Evolutionary conservation across 345 rosid genomes (phyloP), one percentile per base, ranked within the genome.

Genomic region (Turritis glabra): DNA sequence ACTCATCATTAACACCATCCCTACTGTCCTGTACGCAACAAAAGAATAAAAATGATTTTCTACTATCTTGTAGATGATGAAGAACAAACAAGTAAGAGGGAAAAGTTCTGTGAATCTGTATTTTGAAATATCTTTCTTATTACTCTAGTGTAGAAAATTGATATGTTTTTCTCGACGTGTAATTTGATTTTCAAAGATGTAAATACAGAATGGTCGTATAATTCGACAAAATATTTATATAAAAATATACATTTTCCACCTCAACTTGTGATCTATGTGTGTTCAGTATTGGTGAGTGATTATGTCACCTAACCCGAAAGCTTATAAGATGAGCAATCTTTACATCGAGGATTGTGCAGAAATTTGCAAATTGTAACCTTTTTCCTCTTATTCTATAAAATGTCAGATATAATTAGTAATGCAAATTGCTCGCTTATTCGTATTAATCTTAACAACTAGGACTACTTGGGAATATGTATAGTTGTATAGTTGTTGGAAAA

Each of bases 401-500:
- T 72, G 63, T 26, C 47, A 21, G 56, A 77, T 64, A 48, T 26
- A 48, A 58, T 17, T 48, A 71, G 68, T 8, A 41, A 44, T 65
- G 67, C 80, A 72, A 77, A 58, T 71, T 57, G 77, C 8, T 48
- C 30, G 14, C 38, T 71, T 50, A 77, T 40, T 66, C 43, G 41
- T 77, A 65, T 58, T 65, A 52, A 57, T 66, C 71, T 48, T 27
- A 51, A 72, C 72, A 77, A 77, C 41, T 77, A 38, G 73, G 80
- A 64, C 73, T 58, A 64, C 18, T 77, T 64, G 77, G 12, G 56
- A 48, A 57, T 65, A 65, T 71, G 67, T 46, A 71, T 71, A 70
- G 69, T 67, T 62, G 75, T 55, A 70, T 71, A 64, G 80, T 74
- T 73, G 71, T 62, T 74, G 71, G 64, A 69, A 74, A 74, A 10